A percentile compares a stretch with the other conserved stretches of the same genome.
phyloP scores from a whole-genome alignment of 352 stramenopile genomes.

The Globisporangium paroecandrum region DNA sequence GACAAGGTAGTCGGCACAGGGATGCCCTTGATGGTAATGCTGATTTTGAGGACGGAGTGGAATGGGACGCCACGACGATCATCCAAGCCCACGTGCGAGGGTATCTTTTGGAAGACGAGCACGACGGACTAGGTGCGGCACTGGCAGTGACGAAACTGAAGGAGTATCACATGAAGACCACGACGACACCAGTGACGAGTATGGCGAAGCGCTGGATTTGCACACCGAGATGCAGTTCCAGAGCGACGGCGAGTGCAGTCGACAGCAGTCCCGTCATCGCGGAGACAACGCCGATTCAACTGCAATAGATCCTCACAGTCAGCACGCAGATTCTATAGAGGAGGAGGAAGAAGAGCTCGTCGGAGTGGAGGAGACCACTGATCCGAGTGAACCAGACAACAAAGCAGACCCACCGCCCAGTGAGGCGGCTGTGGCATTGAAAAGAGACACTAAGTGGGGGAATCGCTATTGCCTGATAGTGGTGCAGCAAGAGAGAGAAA shows the following conservation, averaged over 20 bases:
- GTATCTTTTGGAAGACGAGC: conserved; percentile 12
- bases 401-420: not conserved
- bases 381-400: not conserved
- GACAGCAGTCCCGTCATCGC: not conserved
- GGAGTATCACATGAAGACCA: too few species aligned
- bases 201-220: conserved; percentile 2
- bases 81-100: conserved; percentile 18
- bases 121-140: too few species aligned
- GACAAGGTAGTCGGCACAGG: not conserved
- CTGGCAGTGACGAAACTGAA: too few species aligned
- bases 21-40: not conserved
- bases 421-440: not conserved
- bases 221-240: conserved; percentile 14
- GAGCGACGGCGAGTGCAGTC: conserved; percentile 1
- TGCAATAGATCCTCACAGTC: not conserved
- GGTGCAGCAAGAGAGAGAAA: too few species aligned
- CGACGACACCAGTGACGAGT: not conserved
- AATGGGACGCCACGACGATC: not conserved
- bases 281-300: not conserved
- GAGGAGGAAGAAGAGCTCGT: not conserved
- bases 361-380: not conserved
- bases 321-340: too few species aligned
- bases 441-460: not conserved
- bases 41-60: not conserved
- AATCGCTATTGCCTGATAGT: not conserved